Conservation (phyloP, 2,329 filamentous ascomycete genomes). For the Alternaria arbusti region DNA sequence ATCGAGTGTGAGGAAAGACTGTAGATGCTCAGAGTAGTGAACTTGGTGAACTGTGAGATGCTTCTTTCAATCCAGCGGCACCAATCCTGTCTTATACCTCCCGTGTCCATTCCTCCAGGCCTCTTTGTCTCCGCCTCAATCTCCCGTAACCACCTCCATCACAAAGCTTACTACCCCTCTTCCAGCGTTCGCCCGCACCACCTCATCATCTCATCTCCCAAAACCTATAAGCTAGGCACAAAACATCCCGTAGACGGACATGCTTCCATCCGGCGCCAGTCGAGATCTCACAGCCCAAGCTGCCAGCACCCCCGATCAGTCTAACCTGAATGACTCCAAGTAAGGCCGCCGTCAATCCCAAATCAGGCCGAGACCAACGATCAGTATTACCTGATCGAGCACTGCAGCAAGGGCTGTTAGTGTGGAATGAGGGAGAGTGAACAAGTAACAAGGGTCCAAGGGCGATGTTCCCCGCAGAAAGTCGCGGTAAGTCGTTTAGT, state of each 20-base stretch:
- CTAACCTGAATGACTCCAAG: background rate
- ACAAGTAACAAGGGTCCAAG: background rate
- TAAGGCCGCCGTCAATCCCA: background rate
- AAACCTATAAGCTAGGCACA: background rate
- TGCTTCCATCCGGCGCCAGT: background rate
- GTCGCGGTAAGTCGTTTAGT: background rate
- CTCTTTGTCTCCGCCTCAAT: background rate
- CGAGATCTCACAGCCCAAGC: background rate
- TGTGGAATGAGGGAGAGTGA: background rate
- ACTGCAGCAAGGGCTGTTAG: background rate
- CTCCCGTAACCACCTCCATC: background rate
- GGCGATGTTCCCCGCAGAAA: background rate
- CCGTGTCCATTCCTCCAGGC: background rate
- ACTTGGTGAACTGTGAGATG: background rate
- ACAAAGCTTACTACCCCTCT: slow-evolving; percentile 1
- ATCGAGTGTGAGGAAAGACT: background rate
- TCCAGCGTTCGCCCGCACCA: background rate
- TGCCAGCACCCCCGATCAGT: background rate
- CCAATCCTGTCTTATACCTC: background rate
- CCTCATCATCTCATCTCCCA: background rate
- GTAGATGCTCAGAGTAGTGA: background rate
- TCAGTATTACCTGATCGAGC: background rate
- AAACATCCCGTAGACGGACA: background rate
- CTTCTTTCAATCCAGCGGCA: background rate
- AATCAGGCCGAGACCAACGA: background rate